These are phyloP conservation scores for Ustilago esculenta DNA, from an alignment of 1,284 basidiomycete genomes.

Conservation along the genomic window DNA sequence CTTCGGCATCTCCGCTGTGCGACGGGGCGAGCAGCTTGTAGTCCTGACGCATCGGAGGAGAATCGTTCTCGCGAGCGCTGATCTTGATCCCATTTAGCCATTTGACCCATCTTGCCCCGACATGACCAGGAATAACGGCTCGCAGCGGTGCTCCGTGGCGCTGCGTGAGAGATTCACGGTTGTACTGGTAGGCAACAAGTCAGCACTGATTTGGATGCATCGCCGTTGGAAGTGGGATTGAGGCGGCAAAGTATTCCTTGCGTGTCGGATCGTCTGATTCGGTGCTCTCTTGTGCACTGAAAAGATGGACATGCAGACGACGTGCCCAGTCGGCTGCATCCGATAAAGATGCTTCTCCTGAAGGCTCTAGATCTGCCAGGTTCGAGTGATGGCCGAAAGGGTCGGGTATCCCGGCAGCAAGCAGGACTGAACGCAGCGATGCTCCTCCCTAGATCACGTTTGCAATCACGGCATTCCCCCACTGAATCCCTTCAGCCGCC, in stretches of 20 bases:
- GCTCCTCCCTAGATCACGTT: constrained; percentile 47
- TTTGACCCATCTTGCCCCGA: constrained; percentile 81
- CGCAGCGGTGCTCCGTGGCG: constrained; percentile 77
- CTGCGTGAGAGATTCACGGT: constrained; percentile 72
- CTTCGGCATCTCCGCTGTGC: constrained; percentile 81
- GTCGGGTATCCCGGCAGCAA: constrained; percentile 36
- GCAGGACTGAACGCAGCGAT: constrained; percentile 36
- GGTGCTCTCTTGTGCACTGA: constrained; percentile 39
- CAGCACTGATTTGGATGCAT: constrained; percentile 50
- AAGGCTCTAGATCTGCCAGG: constrained; percentile 15
- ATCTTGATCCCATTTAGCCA: constrained; percentile 72
- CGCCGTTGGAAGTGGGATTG: constrained; percentile 42
- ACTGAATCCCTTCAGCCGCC: constrained; percentile 48
- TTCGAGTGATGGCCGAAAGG: constrained; percentile 39
- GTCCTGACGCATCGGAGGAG: constrained; percentile 31
- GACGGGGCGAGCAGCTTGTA: constrained; percentile 34
- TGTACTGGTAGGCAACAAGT: constrained; percentile 38
- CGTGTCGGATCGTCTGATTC: constrained; percentile 34
- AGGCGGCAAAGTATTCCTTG: constrained; percentile 41
- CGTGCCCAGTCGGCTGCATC: constrained; percentile 31
- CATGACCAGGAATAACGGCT: constrained; percentile 75
- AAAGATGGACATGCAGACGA: constrained; percentile 39
- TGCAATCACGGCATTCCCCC: constrained; percentile 49
- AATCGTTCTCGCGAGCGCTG: constrained; percentile 18
- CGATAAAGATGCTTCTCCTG: constrained; percentile 6